Base-by-base conservation (phyloP, 2,329 filamentous ascomycete genomes). In the Sclerotinia trifoliorum region DNA sequence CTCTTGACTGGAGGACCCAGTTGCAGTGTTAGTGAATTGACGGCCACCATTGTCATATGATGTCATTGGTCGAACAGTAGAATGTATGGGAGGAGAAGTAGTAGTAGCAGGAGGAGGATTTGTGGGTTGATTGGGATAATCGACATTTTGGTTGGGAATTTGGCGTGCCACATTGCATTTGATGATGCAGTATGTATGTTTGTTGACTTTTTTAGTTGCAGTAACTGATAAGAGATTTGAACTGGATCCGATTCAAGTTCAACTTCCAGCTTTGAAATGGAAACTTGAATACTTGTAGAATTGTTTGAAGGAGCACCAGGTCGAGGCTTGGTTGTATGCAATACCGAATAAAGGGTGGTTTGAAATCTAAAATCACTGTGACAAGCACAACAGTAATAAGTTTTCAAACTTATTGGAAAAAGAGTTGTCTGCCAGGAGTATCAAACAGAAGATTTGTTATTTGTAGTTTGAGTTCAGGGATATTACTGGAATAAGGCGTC, bases 311-410 rank as follows among this genome's bases (percentile, higher is more conserved):
- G 21, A 2, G 5, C 29, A 29, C 5, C 29, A 29, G 29, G 29
- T 29, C 3, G 29, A 39, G 46, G 44, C 35, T 51, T 6, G 46
- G 11, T 35, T 48, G 8, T 49, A 44, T 62, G 26, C 21, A 39
- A 62, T 51, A 24, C 51, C 7, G 17, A 62, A 49, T 46, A 62
- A n/a, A n/a, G 13, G 21, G 15, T 51, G 26, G 21, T 39, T 15
- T 32, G 49, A 19, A 49, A 51, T 29, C 46, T 39, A 39, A 13
- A 39, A 48, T 35, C 51, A 62, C 26, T 51, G 58, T 62, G 46
- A 26, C 58, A 51, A 39, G 46, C 58, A 51, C 46, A 62, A 26
- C 29, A 62, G 24, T 3, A 26, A 35, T 62, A 62, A 29, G 39
- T 2, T 51, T 51, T 29, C 5, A 24, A 19, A 51, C 21, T 51